phyloP scores from a whole-genome alignment of 306 rosid species.

The Quercus engelmannii region DNA sequence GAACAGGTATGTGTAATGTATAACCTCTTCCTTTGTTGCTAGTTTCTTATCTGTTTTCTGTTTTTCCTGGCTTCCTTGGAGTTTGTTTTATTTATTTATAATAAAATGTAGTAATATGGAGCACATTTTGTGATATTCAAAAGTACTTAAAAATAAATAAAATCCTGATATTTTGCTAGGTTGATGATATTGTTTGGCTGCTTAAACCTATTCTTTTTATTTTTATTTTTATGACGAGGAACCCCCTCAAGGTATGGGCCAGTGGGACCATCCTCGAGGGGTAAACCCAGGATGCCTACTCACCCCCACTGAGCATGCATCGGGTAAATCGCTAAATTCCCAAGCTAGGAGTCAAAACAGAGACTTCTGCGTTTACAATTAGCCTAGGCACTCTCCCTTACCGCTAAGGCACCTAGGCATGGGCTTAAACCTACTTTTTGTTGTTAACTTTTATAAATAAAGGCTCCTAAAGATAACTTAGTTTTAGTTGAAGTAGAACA shows the following conservation, averaged over 20 bases:
- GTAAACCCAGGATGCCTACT: no score
- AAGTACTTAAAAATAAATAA: background rate
- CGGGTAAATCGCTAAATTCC: no score
- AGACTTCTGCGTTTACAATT: no score
- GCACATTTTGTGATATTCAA: background rate
- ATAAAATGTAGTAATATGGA: background rate
- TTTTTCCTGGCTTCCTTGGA: background rate
- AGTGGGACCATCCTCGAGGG: no score
- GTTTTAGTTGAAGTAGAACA: background rate
- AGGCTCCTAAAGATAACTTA: background rate
- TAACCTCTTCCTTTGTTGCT: background rate
- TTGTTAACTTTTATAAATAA: background rate
- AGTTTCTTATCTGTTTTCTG: constrained; percentile 13
- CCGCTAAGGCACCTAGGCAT: no score
- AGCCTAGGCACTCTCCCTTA: no score
- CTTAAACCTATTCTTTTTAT: no score
- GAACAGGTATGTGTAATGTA: constrained; percentile 47
- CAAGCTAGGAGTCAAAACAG: no score
- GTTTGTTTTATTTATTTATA: background rate
- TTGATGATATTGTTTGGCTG: background rate
- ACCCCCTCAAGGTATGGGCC: no score
- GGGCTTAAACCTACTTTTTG: no score
- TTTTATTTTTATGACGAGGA: no score
- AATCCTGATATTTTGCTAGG: background rate
- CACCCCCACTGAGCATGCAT: no score